Evolutionary conservation across 2,329 filamentous ascomycete genomes (phyloP).

Genomic region (Diaporthe longicolla): DNA sequence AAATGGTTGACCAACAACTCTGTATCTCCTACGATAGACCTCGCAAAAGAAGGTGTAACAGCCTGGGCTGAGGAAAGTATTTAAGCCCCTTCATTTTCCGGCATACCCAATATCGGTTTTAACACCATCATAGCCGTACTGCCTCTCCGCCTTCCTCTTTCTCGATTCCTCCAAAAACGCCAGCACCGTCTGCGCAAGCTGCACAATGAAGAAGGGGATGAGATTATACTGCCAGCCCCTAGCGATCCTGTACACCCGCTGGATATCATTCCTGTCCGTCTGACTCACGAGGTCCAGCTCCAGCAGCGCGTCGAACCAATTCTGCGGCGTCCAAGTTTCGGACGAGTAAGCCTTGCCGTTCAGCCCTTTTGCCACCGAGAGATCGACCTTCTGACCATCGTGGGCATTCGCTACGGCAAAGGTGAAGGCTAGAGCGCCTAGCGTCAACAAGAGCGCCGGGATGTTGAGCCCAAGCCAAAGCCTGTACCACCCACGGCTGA

Average conservation of each 20-base stretch:
- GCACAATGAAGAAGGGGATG: slow-evolving; percentile 40
- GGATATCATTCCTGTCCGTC: slow-evolving; percentile 25
- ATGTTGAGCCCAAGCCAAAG: slow-evolving; percentile 53
- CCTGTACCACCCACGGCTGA: slow-evolving; percentile 49
- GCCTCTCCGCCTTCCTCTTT: slow-evolving; percentile 19
- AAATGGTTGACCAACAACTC: not conserved
- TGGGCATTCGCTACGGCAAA: slow-evolving; percentile 51
- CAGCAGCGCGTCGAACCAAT: slow-evolving; percentile 55
- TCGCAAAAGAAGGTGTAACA: not conserved
- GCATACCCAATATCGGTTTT: slow-evolving; percentile 4
- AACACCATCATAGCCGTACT: not conserved
- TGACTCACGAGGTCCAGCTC: slow-evolving; percentile 48
- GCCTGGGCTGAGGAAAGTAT: too few species aligned
- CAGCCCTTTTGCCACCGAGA: slow-evolving; percentile 45
- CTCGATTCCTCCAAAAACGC: slow-evolving; percentile 34
- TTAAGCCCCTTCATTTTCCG: not conserved
- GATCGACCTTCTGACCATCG: slow-evolving; percentile 51
- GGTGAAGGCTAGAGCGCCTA: slow-evolving; percentile 55
- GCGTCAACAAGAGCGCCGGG: slow-evolving; percentile 54
- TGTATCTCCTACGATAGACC: not conserved
- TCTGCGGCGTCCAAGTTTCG: slow-evolving; percentile 56
- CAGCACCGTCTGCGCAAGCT: slow-evolving; percentile 38
- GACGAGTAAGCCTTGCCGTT: slow-evolving; percentile 50
- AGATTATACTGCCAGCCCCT: slow-evolving; percentile 42
- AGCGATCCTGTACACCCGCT: slow-evolving; percentile 18